Conservation (phyloP, 2,329 filamentous ascomycete genomes). For the Trichoderma lentiforme region DNA sequence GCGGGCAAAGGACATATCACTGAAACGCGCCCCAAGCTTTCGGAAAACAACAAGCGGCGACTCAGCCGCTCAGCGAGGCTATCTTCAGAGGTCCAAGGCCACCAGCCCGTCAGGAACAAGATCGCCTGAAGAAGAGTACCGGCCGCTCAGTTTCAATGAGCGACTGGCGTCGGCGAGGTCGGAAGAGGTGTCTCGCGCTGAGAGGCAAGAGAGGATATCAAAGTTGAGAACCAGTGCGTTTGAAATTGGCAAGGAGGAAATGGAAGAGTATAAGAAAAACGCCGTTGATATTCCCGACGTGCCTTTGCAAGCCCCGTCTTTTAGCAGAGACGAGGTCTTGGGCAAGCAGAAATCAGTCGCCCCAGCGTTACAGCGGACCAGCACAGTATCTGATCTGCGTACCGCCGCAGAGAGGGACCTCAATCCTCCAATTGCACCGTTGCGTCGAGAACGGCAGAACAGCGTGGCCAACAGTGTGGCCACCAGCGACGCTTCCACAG, state of each 20-base stretch:
- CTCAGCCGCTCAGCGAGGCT: constrained; percentile 31
- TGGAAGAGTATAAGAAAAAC: constrained; percentile 57
- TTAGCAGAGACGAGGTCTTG: constrained; percentile 62
- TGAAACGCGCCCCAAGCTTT: constrained; percentile 66
- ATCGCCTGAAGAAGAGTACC: constrained; percentile 32
- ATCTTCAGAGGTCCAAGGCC: constrained; percentile 45
- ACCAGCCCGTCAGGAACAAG: constrained; percentile 28
- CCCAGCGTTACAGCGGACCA: constrained; percentile 41
- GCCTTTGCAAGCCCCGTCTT: constrained; percentile 48
- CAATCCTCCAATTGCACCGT: neutral
- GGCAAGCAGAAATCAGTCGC: constrained; percentile 29
- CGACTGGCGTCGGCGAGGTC: constrained; percentile 69
- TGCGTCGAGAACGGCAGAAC: constrained; percentile 14
- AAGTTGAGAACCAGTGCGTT: constrained; percentile 55
- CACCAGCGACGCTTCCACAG: constrained; percentile 23
- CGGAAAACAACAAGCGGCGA: constrained; percentile 27
- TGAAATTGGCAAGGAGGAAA: constrained; percentile 53
- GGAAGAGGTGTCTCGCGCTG: constrained; percentile 50
- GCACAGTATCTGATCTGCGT: constrained; percentile 37
- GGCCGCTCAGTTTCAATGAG: constrained; percentile 72
- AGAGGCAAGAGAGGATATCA: constrained; percentile 51
- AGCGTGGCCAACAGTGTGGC: constrained; percentile 21
- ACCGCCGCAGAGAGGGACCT: constrained; percentile 21
- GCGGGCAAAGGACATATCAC: constrained; percentile 74
- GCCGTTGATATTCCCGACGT: constrained; percentile 53